Base-by-base conservation (phyloP, 352 stramenopile genomes). In the Halophytophthora polymorphica region DNA sequence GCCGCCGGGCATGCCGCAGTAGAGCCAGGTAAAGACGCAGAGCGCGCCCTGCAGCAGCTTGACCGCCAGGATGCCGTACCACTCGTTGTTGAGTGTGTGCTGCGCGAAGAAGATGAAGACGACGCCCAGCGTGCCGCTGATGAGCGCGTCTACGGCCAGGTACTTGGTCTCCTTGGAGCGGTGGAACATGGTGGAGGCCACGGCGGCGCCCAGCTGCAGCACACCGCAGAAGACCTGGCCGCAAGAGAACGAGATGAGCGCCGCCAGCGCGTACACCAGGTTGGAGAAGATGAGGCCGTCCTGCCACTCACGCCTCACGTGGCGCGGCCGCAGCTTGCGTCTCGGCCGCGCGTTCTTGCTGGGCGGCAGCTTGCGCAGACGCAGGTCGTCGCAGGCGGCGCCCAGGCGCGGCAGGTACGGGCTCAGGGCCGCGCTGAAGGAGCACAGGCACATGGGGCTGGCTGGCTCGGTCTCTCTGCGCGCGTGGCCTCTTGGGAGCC, bases 251-350 rank as follows among this genome's bases (percentile, higher is more conserved):
- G 82, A 92, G 49, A 92, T 69, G 28, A 90, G 42, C 6, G 66
- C 78, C 18, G 82, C 78, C 45, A 88, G 57, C 38, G 67, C 73
- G 65, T 89, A 92, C 58, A 92, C 73, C 35, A 87, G 53, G 60
- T 90, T 92, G 45, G 79, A 88, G 64, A 89, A 86, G 68, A 90
- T 74, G 51, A 92, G 79, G 11, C 72, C 79, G 66, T 92, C 82
- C 25, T 72, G 75, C 81, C 81, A 91, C 40, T 81, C 69, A 56
- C 81, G 81, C 57, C 69, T 75, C 33, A 49, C 46, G 53, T 77
- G 64, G 39, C 63, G 61, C 43, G 52, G 56, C 34, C 70, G 73
- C 36, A 72, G 55, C 47, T 82, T 78, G 52, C 71, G 71, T 33
- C 73, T 61, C 68, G 71, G 52, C 53, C 69, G 33, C 54, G 64